These are phyloP conservation scores for Xerocomus amazonicus DNA, from an alignment of 1,284 basidiomycete genomes.

Conservation along the genomic window DNA sequence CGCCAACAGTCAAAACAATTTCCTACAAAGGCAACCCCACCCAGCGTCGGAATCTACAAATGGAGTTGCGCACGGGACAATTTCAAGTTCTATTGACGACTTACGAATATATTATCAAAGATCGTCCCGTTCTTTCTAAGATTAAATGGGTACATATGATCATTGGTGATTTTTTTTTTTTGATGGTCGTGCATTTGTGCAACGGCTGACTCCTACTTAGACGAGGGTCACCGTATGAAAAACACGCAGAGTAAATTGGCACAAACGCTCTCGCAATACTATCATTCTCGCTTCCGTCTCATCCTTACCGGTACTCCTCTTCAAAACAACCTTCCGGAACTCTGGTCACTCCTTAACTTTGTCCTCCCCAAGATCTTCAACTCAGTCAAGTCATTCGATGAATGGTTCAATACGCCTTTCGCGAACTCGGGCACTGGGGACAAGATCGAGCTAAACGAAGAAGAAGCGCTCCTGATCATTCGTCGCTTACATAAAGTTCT, in stretches of 20 bases:
- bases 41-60: slow-evolving; percentile 73
- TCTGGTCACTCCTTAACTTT: slow-evolving; percentile 98
- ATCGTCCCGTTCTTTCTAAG: slow-evolving; percentile 85
- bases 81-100: slow-evolving; percentile 98
- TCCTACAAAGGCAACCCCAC: slow-evolving; percentile 94
- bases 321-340: slow-evolving; percentile 97
- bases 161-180: slow-evolving; percentile 57
- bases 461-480: slow-evolving; percentile 97
- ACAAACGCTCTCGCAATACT: slow-evolving; percentile 91
- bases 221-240: slow-evolving; percentile 99
- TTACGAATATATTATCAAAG: slow-evolving; percentile 99
- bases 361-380: slow-evolving; percentile 99
- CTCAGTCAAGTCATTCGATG: slow-evolving; percentile 99
- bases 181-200: not conserved
- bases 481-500: slow-evolving; percentile 98
- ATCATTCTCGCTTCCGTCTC: slow-evolving; percentile 90
- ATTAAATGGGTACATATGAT: slow-evolving; percentile 99
- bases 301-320: slow-evolving; percentile 98
- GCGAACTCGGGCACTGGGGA: slow-evolving; percentile 95
- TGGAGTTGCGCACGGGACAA: slow-evolving; percentile 70
- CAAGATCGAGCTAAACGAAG: slow-evolving; percentile 99
- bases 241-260: slow-evolving; percentile 96
- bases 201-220: slow-evolving; percentile 35
- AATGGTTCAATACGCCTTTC: slow-evolving; percentile 99
- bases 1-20: slow-evolving; percentile 80